A percentile compares a stretch with the other conserved stretches of the same genome.
phyloP scores from a whole-genome alignment of 2,329 filamentous ascomycete genomes.

The Aureobasidium sp. region DNA sequence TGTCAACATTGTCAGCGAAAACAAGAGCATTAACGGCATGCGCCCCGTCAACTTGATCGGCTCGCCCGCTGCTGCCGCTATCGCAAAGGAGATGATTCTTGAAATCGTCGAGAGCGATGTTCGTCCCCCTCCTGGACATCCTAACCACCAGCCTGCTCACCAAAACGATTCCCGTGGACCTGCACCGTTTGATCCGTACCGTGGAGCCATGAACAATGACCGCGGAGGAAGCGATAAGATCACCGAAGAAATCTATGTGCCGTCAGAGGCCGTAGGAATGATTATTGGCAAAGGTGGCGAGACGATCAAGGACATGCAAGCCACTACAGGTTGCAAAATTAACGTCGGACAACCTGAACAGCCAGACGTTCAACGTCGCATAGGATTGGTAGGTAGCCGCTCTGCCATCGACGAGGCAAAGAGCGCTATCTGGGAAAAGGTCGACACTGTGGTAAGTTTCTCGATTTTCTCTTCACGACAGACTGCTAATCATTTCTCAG shows the following conservation, averaged over 20 bases:
- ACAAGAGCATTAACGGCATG: slow-evolving; percentile 84
- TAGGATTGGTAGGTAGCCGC: slow-evolving; percentile 71
- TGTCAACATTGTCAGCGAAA: slow-evolving; percentile 90
- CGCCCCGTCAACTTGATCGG: slow-evolving; percentile 88
- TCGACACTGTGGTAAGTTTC: slow-evolving; percentile 59
- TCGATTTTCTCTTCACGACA: neutral
- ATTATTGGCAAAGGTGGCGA: slow-evolving; percentile 91
- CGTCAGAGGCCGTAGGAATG: slow-evolving; percentile 89
- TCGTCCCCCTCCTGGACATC: slow-evolving; percentile 20
- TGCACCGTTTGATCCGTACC: slow-evolving; percentile 24
- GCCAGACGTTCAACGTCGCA: slow-evolving; percentile 76
- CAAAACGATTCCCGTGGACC: slow-evolving; percentile 22
- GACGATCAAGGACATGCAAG: slow-evolving; percentile 91
- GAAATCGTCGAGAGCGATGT: slow-evolving; percentile 92
- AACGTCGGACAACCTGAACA: slow-evolving; percentile 80
- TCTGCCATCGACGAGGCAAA: slow-evolving; percentile 77
- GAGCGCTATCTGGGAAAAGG: slow-evolving; percentile 81
- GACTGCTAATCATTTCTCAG: neutral
- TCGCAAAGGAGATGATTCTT: slow-evolving; percentile 80
- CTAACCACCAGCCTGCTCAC: slow-evolving; percentile 13
- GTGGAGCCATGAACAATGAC: slow-evolving; percentile 35
- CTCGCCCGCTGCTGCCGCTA: slow-evolving; percentile 62
- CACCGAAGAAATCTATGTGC: slow-evolving; percentile 76
- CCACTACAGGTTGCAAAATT: slow-evolving; percentile 82
- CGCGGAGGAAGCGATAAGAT: slow-evolving; percentile 56